Percentiles rank a stretch among this genome's conserved stretches.
These are phyloP conservation scores for Russula earlei DNA, from an alignment of 768 basidiomycete species.

Conservation along the genomic window DNA sequence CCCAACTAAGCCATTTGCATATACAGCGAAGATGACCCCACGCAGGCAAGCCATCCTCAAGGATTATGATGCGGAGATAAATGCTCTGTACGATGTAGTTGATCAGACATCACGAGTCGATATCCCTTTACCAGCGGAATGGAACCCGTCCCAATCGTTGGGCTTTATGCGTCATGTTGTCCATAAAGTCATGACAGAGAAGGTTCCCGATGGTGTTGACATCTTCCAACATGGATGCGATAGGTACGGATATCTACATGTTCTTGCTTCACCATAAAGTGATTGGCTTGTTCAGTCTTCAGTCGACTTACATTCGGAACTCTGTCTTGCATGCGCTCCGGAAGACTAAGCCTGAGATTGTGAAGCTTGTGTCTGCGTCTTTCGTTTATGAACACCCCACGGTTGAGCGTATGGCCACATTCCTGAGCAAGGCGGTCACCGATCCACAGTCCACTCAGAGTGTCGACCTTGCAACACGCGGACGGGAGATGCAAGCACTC, in stretches of 20 bases:
- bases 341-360: conserved; percentile 11
- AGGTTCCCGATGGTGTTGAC: conserved; percentile 28
- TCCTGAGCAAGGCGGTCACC: conserved; percentile 4
- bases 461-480: conserved; percentile 1
- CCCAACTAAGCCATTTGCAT: conserved; percentile 34
- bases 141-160: conserved; percentile 21
- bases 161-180: conserved; percentile 30
- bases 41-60: conserved; percentile 30
- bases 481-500: conserved; percentile 19
- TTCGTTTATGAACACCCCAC: conserved; percentile 23
- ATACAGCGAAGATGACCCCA: conserved; percentile 35
- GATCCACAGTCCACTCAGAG: conserved; percentile 1
- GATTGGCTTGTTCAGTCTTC: conserved; percentile 17
- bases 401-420: conserved; percentile 17
- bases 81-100: conserved; percentile 28
- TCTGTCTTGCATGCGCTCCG: conserved; percentile 23
- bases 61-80: conserved; percentile 35
- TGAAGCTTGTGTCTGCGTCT: conserved; percentile 16
- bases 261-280: neutral
- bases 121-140: conserved; percentile 23
- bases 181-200: conserved; percentile 25
- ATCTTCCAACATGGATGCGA: conserved; percentile 35
- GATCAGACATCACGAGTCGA: conserved; percentile 28
- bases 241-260: conserved; percentile 23
- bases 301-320: conserved; percentile 25